Base-by-base conservation (phyloP, 352 stramenopile genomes). In the Phytophthora gonapodyides region DNA sequence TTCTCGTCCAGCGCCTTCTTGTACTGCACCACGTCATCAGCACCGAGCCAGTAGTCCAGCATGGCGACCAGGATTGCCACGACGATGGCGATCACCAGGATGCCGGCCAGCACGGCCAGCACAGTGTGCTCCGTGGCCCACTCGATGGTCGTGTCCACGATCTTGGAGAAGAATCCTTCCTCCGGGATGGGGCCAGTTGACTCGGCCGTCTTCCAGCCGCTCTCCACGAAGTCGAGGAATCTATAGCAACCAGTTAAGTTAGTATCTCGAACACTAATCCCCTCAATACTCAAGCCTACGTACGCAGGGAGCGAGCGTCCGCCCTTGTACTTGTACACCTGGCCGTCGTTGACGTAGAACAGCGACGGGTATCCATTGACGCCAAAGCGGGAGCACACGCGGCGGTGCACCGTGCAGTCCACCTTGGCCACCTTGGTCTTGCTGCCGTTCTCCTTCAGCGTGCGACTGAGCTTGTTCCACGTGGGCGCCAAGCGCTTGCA, bases 311-410 rank as follows among this genome's bases (percentile, higher is more conserved):
- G 67, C 35, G 71, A 82, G 54, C 86, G 86, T 9, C 71, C 69
- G 36, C 82, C 76, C 67, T 91, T 79, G 69, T 93, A 94, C 60
- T 83, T 79, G 74, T 91, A 93, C 60, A 93, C 73, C 15, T 83
- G 61, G 47, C 82, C 82, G 12, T 91, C 67, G 21, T 85, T 85
- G 36, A 94, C 57, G 67, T 84, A 92, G 57, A 89, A 87, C 27
- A 94, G 75, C 53, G 82, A 79, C 48, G 86, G 86, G 68, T 92
- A 94, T 19, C 84, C 84, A 35, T 80, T 83, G 31, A 94, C 86
- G 9, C 80, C 82, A 45, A 94, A 94, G 57, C 86, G 86, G 54
- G 84, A 93, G 67, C 86, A 94, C 11, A 94, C 76, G 19, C 82
- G 83, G 44, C 86, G 82, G 64, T 94, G 79, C 61, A 86, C 82